Percentiles rank a stretch among this genome's conserved stretches.
Evolutionary conservation across 345 rosid genomes (phyloP).

Genomic region (Euphorbia tirucalli): DNA sequence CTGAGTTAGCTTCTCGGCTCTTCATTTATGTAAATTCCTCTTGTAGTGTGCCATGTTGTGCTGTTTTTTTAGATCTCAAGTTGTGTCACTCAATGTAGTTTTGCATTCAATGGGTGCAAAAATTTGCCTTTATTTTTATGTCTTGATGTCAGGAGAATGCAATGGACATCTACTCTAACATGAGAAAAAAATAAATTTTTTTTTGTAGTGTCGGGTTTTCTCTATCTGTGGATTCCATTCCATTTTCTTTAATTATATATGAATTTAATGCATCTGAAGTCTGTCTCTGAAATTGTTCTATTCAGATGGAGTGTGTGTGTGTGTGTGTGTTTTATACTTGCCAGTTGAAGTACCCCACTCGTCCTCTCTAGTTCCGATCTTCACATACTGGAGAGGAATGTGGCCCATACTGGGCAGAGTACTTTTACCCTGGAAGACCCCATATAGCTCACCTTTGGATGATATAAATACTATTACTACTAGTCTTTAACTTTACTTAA

Average conservation of each 20-base stretch:
- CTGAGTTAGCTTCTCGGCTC: not conserved
- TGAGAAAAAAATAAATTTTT: not conserved
- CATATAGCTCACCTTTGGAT: not conserved
- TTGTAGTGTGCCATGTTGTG: not conserved
- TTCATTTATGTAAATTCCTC: not conserved
- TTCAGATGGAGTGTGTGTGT: not conserved
- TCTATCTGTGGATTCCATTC: not conserved
- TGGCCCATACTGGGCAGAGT: too few relatives aligned
- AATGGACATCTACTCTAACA: not conserved
- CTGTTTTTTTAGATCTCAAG: not conserved
- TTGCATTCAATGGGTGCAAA: not conserved
- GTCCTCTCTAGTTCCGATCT: too few relatives aligned
- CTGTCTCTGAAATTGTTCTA: not conserved
- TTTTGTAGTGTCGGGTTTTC: not conserved
- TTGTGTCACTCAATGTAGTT: not conserved
- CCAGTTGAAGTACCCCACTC: too few relatives aligned
- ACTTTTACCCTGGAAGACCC: not conserved
- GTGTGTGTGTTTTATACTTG: too few relatives aligned
- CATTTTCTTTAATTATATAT: not conserved
- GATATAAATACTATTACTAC: not conserved
- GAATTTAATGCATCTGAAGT: not conserved
- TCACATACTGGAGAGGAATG: too few relatives aligned
- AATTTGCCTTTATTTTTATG: not conserved
- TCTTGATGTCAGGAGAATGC: not conserved
- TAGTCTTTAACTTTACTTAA: not conserved